phyloP scores from a whole-genome alignment of 305 asterid species.

The Withania somnifera region DNA sequence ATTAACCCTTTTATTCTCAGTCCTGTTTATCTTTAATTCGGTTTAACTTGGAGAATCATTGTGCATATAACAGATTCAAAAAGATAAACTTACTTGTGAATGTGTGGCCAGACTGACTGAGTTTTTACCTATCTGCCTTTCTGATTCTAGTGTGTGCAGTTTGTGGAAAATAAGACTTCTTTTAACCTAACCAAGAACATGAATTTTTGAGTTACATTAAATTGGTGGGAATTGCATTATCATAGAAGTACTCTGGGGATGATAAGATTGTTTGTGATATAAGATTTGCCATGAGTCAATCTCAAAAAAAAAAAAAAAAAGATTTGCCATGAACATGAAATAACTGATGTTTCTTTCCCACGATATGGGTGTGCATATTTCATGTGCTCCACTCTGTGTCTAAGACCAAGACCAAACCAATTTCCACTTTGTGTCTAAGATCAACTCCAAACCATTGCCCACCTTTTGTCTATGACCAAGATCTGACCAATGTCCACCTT shows the following conservation, averaged over 20 bases:
- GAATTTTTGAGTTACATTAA: not conserved
- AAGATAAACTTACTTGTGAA: not conserved
- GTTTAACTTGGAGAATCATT: not conserved
- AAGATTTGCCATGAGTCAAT: no score
- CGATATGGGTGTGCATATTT: not conserved
- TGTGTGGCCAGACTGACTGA: not conserved
- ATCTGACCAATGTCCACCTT: not conserved
- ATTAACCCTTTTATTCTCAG: not conserved
- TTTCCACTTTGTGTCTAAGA: not conserved
- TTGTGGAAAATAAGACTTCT: not conserved
- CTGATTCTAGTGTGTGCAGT: not conserved
- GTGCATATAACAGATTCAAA: not conserved
- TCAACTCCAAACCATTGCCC: no score
- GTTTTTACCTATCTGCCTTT: not conserved
- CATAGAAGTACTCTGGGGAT: not conserved
- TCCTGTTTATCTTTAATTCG: not conserved
- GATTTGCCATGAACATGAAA: not conserved
- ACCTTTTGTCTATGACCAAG: not conserved
- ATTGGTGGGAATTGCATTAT: not conserved
- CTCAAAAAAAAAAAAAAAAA: no score
- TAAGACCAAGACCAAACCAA: not conserved
- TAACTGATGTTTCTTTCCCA: not conserved
- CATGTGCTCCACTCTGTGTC: not conserved
- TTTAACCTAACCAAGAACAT: not conserved
- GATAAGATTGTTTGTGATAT: not conserved